Base-by-base conservation (phyloP, 1,284 basidiomycete species). In the Ganoderma boninense region DNA sequence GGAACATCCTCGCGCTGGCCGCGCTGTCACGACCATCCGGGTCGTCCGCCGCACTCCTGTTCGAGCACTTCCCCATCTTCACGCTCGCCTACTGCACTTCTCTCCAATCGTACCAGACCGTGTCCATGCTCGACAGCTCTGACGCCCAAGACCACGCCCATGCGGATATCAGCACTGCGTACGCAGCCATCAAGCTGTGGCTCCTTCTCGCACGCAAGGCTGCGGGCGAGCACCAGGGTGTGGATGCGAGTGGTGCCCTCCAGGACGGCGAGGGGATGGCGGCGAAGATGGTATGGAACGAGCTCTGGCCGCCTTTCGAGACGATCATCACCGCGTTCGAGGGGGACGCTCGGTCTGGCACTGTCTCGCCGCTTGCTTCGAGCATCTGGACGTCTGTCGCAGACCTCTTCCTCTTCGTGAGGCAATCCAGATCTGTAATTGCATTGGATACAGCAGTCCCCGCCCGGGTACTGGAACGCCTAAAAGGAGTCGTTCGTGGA, bases 301-400 rank as follows among this genome's bases (percentile, higher is more conserved):
- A 92, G 72, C 77, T 94, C 16, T 94, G 91, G 91, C 87, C 90
- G 1, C 85, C 89, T 0, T 92, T 92, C 69, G 89, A 90, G 73
- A 79, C 79, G 32, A 80, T 92, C 18, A 78, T 91, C 20, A 77
- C 80, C 29, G 81, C 84, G 6, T 82, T 90, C 56, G 87, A 89
- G 71, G 76, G 74, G 4, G 87, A 88, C 68, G 80, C 82, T 6
- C 82, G 84, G 67, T 79, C 79, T 35, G 86, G 86, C 32, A 80
- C 85, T 68, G 82, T 84, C 59, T 80, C 84, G 91, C 86, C 89
- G 11, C 78, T 91, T 62, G 82, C 87, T 8, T 84, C 86, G 35
- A 81, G 90, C 49, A 83, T 87, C 10, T 88, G 87, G 77, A 85
- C 89, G 8, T 90, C 89, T 4, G 84, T 91, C 18, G 87, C 89